These are phyloP conservation scores for Rubus parviflorus DNA, from an alignment of 306 rosid genomes.

Conservation along the genomic window DNA sequence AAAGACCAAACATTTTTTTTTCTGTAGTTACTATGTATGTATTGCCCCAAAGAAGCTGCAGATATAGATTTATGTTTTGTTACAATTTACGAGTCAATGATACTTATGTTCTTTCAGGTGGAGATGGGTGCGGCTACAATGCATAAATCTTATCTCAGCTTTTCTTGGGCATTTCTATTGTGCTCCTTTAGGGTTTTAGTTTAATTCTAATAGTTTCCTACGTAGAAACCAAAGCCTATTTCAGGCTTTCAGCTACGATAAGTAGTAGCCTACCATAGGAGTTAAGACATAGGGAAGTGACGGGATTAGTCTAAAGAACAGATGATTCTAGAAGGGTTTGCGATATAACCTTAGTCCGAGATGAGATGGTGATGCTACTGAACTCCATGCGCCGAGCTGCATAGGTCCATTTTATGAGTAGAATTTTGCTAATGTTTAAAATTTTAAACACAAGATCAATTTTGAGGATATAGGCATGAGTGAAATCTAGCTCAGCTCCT, in stretches of 20 bases:
- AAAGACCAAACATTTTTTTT: not conserved
- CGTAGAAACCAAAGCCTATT: not conserved
- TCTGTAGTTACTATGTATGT: not conserved
- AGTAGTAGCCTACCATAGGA: not conserved
- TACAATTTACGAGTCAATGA: not conserved
- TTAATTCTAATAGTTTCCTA: not conserved
- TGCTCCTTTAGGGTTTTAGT: not conserved
- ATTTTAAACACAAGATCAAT: too few species aligned
- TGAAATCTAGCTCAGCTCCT: not conserved
- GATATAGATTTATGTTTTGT: not conserved
- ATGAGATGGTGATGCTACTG: too few species aligned
- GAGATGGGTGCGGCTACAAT: not conserved
- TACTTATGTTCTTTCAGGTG: not conserved
- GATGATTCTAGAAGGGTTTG: not conserved
- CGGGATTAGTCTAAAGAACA: not conserved
- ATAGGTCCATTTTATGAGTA: not conserved
- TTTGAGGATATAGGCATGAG: not conserved
- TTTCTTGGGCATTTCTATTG: not conserved
- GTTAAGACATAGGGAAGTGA: not conserved
- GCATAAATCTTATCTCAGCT: not conserved
- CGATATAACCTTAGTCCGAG: not conserved
- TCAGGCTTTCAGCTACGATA: not conserved
- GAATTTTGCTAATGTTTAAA: not conserved
- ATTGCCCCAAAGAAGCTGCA: not conserved
- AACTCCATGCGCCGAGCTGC: not conserved